Evolutionary conservation across 768 basidiomycete species (phyloP).

Genomic region (Artomyces pyxidatus): DNA sequence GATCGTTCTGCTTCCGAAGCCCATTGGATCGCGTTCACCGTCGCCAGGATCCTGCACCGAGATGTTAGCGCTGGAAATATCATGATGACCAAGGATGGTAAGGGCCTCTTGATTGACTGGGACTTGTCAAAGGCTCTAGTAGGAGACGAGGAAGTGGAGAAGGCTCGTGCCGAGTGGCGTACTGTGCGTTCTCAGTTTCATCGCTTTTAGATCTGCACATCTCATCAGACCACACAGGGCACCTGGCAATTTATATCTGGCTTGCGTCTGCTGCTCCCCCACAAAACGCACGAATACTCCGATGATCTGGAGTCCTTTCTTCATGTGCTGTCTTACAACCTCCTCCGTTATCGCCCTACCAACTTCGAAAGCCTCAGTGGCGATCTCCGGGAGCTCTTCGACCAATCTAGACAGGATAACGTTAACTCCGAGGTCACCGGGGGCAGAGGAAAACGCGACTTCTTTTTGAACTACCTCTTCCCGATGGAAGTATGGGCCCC

Average conservation of each 20-base stretch:
- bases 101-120: slow-evolving; percentile 4
- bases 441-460: not conserved
- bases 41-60: slow-evolving; percentile 1
- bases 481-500: not conserved
- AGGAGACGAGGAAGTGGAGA: not conserved
- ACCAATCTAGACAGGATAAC: not conserved
- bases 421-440: not conserved
- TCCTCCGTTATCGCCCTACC: not conserved
- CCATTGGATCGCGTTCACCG: not conserved
- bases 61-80: slow-evolving; percentile 10
- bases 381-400: not conserved
- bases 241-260: not conserved
- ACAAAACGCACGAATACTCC: not conserved
- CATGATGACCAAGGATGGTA: not conserved
- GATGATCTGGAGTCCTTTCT: not conserved
- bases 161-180: not conserved
- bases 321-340: not conserved
- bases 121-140: not conserved
- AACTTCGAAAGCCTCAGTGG: not conserved
- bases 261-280: not conserved
- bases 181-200: not conserved
- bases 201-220: not conserved
- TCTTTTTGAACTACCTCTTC: not conserved
- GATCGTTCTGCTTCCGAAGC: not conserved
- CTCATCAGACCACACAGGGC: not conserved